Base-by-base conservation (phyloP, 1,139 yeast genomes). In the Candida tropicalis region DNA sequence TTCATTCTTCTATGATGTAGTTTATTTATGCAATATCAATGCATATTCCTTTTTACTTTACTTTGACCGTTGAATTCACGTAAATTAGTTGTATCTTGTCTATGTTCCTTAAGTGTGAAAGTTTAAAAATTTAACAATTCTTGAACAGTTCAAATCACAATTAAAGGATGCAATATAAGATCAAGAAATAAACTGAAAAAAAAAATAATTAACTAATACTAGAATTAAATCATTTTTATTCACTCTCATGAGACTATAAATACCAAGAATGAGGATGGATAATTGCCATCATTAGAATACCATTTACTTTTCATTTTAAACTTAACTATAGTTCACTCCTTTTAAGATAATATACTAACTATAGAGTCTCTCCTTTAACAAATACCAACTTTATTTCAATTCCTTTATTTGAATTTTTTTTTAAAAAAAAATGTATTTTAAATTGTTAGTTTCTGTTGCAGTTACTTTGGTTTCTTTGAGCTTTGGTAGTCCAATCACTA, bases 401-500 rank as follows among this genome's bases (percentile, higher is more conserved):
- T 17, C 15, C 12, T 18, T 18, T n/a, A 2, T 6, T n/a, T 18
- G n/a, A 11, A 5, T 15, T n/a, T n/a, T n/a, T n/a, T n/a, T n/a
- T n/a, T 12, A 27, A 5, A 12, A 3, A 13, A 27, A 27, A 11
- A 31, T 18, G 35, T n/a, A 13, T 6, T 18, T 31, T 20, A 12
- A 31, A 20, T 31, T 18, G 12, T 18, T 17, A 5, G 18, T 9
- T 18, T 18, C 18, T 4, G 15, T 31, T 31, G 24, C 23, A 6
- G 8, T 4, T 20, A 20, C 8, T 20, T 20, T 20, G 23, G 8
- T 20, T 20, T 20, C 9, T 12, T 31, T 31, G 24, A 22, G 18
- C 24, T 11, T 29, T 29, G 22, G 33, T 29, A 37, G 20, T 27
- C 49, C 50, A 27, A 24, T 45, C 15, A 31, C 24, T 5, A 43